Percentiles rank a stretch among this genome's conserved stretches.
phyloP scores from a whole-genome alignment of 208 protist genomes.

The Trypanosoma avium region DNA sequence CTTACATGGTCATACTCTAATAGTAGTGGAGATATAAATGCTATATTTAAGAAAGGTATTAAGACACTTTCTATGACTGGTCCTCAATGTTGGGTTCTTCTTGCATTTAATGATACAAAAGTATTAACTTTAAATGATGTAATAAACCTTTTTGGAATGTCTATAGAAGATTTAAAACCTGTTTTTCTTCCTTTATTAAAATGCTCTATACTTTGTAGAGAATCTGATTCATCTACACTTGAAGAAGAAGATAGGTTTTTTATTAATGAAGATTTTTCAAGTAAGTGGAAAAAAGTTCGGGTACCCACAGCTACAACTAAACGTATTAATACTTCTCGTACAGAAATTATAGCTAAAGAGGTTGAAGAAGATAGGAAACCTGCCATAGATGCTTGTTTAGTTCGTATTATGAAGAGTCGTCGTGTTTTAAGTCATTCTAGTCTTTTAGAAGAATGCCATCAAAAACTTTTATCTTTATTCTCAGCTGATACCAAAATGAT shows the following conservation, averaged over 20 bases:
- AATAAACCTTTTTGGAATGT: constrained; percentile 29
- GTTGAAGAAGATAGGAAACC: constrained; percentile 74
- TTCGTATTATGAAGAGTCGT: constrained; percentile 87
- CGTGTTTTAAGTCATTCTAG: constrained; percentile 61
- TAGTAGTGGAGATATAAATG: constrained; percentile 66
- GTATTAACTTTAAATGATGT: constrained; percentile 33
- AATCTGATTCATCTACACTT: constrained; percentile 22
- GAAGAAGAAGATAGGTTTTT: constrained; percentile 37
- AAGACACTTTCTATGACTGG: constrained; percentile 57
- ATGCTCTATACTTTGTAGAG: constrained; percentile 32
- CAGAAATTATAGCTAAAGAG: constrained; percentile 49
- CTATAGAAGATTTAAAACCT: constrained; percentile 42
- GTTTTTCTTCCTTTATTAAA: constrained; percentile 49
- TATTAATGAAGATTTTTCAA: constrained; percentile 71
- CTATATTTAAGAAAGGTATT: constrained; percentile 45
- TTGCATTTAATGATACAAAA: constrained; percentile 66
- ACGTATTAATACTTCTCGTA: constrained; percentile 37
- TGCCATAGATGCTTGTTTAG: constrained; percentile 77
- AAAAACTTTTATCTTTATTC: constrained; percentile 66
- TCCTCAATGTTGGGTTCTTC: constrained; percentile 69
- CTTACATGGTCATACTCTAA: constrained; percentile 83
- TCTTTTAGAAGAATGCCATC: constrained; percentile 70
- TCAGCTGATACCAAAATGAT: constrained; percentile 68
- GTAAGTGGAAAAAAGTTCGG: constrained; percentile 47
- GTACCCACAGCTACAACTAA: constrained; percentile 41